Conservation (phyloP, 176 grass and related monocot species). For the Aegilops bicornis region DNA sequence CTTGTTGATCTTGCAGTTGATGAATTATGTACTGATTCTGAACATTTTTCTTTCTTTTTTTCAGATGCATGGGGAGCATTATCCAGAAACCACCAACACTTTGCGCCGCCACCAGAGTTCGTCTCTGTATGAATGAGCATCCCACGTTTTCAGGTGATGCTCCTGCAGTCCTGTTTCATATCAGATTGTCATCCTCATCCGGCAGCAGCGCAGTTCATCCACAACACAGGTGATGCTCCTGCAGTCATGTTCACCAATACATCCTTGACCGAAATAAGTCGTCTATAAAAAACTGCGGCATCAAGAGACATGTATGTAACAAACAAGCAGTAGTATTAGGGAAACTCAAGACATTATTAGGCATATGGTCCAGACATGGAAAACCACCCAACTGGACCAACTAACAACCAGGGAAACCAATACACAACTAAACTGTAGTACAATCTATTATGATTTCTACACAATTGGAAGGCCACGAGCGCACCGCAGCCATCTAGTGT, state of each 20-base stretch:
- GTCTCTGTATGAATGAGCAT: neutral
- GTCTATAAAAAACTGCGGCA: neutral
- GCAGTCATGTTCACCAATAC: neutral
- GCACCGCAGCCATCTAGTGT: too few relatives aligned
- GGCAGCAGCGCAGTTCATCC: neutral
- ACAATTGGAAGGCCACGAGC: neutral
- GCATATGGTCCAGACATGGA: neutral
- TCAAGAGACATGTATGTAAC: neutral
- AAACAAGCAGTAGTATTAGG: neutral
- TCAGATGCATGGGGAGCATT: neutral
- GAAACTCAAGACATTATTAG: neutral
- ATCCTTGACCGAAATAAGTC: neutral
- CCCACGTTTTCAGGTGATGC: neutral
- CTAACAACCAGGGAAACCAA: neutral
- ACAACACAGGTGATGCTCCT: neutral
- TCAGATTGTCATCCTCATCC: neutral
- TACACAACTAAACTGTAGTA: neutral
- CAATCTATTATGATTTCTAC: neutral
- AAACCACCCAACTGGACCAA: neutral
- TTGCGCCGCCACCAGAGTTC: neutral
- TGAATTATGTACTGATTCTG: neutral
- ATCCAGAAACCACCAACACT: neutral
- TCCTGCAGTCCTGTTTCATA: neutral
- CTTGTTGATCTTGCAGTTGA: neutral
- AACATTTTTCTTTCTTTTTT: neutral